Percentiles rank a stretch among this genome's conserved stretches.
phyloP scores from a whole-genome alignment of 2,329 filamentous ascomycete species.

The Coniochaeta sp. region DNA sequence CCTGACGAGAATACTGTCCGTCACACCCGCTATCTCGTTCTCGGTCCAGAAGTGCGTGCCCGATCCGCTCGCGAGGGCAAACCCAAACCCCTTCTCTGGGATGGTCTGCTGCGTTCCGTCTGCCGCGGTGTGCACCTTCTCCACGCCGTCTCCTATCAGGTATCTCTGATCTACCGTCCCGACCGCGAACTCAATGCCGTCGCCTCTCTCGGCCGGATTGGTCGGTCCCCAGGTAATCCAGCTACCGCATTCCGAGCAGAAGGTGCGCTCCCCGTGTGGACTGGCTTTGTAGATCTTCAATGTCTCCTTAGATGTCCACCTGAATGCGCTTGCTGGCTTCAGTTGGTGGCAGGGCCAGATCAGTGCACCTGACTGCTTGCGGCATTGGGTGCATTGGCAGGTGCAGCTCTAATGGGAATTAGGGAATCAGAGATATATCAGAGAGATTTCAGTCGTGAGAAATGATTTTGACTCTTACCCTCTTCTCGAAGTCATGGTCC shows the following conservation, averaged over 20 bases:
- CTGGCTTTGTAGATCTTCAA: slow-evolving; percentile 33
- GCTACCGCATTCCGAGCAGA: slow-evolving; percentile 42
- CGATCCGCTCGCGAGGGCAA: slow-evolving; percentile 27
- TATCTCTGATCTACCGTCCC: slow-evolving; percentile 38
- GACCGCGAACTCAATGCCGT: slow-evolving; percentile 27
- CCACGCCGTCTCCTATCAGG: slow-evolving; percentile 22
- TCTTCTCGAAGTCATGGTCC: slow-evolving; percentile 31
- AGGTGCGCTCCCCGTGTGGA: slow-evolving; percentile 31
- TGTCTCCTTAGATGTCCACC: slow-evolving; percentile 23
- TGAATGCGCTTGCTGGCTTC: slow-evolving; percentile 21
- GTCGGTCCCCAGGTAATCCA: slow-evolving; percentile 38
- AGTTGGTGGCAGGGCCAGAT: slow-evolving; percentile 32
- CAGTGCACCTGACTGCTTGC: slow-evolving; percentile 41
- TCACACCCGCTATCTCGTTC: slow-evolving; percentile 41
- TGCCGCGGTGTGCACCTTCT: slow-evolving; percentile 8
- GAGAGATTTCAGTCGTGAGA: not conserved
- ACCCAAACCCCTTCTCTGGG: slow-evolving; percentile 24
- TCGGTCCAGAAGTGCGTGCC: slow-evolving; percentile 31
- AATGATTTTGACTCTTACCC: not conserved
- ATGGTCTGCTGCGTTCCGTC: slow-evolving; percentile 10
- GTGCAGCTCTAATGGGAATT: slow-evolving; percentile 27
- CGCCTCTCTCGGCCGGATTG: slow-evolving; percentile 4
- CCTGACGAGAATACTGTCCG: slow-evolving; percentile 27
- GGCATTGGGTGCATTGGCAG: slow-evolving; percentile 50
- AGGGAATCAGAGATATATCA: not conserved